Base-by-base conservation (phyloP, 148 eudicot species). In the Dianthus caryophyllus region DNA sequence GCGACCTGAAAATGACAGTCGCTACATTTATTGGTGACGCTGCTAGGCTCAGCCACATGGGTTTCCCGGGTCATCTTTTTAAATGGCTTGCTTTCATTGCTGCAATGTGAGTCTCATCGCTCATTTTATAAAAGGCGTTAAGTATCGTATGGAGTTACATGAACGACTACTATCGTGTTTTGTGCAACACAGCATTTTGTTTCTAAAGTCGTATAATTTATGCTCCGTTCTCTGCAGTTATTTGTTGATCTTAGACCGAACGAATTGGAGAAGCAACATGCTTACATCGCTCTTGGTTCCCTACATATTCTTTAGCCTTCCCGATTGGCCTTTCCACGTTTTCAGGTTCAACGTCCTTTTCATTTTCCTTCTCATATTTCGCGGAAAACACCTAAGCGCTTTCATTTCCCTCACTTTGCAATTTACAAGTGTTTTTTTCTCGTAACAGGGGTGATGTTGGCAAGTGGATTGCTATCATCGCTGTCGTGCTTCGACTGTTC, bases 191-290 rank as follows among this genome's bases (percentile, higher is more conserved):
- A n/a, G n/a, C n/a, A n/a, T n/a, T n/a, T n/a, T n/a, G n/a, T n/a
- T n/a, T n/a, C n/a, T n/a, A n/a, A n/a, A n/a, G n/a, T n/a, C n/a
- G n/a, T n/a, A n/a, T n/a, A n/a, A n/a, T n/a, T 33, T 18, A 47
- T 55, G 68, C 70, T 33, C 38, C 38, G 38, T 2, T 33, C 22
- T 16, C 43, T 82, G 82, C 94, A 92, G 98, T 47, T 92, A 92
- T 67, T 76, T 92, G 91, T 58, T 92, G 85, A 80, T 89, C 50
- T 65, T 92, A 83, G 98, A 89, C 71, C 81, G 94, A 38, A 92
- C 98, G 21, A 81, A 92, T 64, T 92, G 96, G 98, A 92, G 86
- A 80, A 82, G 88, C 39, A 89, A 92, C 82, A 89, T 92, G 85
- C 81, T 89, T 58, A 92, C 96, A 27, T 73, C 89, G 59, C 96